Percentiles rank a stretch among this genome's conserved stretches.
phyloP scores from a whole-genome alignment of 345 rosid species.

The Brassica carinata region DNA sequence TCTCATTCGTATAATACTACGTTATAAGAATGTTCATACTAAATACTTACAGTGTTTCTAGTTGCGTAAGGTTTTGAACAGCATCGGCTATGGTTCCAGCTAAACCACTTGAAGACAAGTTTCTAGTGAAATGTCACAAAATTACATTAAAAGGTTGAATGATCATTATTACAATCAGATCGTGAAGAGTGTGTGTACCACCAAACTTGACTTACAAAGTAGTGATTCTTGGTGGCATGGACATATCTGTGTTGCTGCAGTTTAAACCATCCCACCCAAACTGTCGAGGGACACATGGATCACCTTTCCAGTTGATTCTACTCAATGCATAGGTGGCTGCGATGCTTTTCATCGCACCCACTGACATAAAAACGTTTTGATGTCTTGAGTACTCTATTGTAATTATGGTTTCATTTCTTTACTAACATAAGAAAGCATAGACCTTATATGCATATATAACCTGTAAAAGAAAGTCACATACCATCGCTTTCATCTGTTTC shows the following conservation, averaged over 20 bases:
- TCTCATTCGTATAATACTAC: neutral
- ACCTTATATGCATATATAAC: neutral
- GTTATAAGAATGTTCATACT: neutral
- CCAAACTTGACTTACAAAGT: conserved; percentile 14
- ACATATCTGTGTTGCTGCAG: neutral
- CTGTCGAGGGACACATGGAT: conserved; percentile 25
- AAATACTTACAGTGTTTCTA: conserved; percentile 17
- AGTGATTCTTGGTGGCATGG: conserved; percentile 23
- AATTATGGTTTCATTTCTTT: neutral
- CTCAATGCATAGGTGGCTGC: neutral
- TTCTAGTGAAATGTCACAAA: conserved; percentile 18
- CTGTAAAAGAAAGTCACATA: neutral
- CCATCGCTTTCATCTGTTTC: conserved; percentile 39
- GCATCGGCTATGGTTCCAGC: conserved; percentile 33
- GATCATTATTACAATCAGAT: neutral
- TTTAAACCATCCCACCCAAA: conserved; percentile 8
- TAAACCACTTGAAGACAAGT: conserved; percentile 47
- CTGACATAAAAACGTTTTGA: neutral
- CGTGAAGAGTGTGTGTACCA: neutral
- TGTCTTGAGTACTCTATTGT: neutral
- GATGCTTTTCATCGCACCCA: neutral
- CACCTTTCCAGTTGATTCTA: conserved; percentile 20
- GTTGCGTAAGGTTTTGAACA: conserved; percentile 36
- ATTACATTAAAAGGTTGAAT: neutral
- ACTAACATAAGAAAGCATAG: neutral